Conservation (phyloP, 495 filamentous ascomycete species). For the Pseudevernia furfuracea region DNA sequence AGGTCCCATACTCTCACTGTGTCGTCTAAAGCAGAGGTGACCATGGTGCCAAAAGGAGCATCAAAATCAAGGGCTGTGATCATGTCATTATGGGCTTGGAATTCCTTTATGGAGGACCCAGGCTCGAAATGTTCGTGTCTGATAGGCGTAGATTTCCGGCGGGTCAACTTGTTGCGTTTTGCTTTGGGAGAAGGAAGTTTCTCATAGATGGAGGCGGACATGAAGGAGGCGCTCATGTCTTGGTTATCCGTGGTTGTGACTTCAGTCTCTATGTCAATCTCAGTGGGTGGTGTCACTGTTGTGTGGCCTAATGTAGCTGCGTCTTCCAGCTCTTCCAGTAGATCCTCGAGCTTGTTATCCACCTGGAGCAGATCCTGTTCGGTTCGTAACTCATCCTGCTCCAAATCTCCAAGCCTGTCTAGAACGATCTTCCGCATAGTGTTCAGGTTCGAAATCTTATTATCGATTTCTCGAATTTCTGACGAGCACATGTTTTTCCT, state of each 20-base stretch:
- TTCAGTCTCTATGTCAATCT: conserved; percentile 41
- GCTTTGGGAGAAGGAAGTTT: conserved; percentile 67
- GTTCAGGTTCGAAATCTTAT: conserved; percentile 88
- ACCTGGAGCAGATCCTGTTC: conserved; percentile 83
- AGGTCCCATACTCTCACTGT: conserved; percentile 97
- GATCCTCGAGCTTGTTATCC: conserved; percentile 77
- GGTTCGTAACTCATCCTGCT: conserved; percentile 83
- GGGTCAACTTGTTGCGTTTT: conserved; percentile 55
- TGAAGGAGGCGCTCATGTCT: conserved; percentile 51
- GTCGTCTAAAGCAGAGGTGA: conserved; percentile 92
- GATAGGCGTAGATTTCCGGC: conserved; percentile 83
- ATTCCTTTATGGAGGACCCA: conserved; percentile 77
- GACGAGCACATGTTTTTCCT: conserved; percentile 96
- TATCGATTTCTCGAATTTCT: conserved; percentile 94
- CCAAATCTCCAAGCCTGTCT: conserved; percentile 79
- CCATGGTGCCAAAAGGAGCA: conserved; percentile 88
- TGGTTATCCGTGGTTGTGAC: conserved; percentile 46
- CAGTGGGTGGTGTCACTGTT: conserved; percentile 45
- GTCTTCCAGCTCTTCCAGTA: conserved; percentile 68
- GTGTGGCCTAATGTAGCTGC: conserved; percentile 46
- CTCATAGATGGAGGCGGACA: conserved; percentile 96
- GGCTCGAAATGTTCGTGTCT: conserved; percentile 93
- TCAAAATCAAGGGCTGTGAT: conserved; percentile 94
- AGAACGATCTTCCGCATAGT: conserved; percentile 91
- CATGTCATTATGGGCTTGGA: conserved; percentile 79